A percentile compares a stretch with the other conserved stretches of the same genome.
phyloP scores from a whole-genome alignment of 2,329 filamentous ascomycete species.

The Blumeria hordei region DNA sequence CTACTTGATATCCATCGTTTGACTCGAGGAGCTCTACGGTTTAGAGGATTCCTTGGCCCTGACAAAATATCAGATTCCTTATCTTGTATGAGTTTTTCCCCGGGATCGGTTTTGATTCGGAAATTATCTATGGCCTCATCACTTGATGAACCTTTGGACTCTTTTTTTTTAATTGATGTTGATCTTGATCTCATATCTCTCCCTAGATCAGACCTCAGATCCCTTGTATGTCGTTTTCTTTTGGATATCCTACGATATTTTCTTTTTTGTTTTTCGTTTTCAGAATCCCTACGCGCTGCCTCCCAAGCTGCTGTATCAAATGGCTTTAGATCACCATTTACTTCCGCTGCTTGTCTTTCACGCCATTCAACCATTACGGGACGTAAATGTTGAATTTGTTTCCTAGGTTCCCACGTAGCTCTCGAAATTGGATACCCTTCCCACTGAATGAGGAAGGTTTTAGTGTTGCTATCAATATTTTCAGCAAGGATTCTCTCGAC shows the following conservation, averaged over 20 bases:
- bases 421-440: slow-evolving; percentile 29
- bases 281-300: background rate
- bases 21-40: background rate
- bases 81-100: slow-evolving; percentile 7
- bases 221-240: slow-evolving; percentile 6
- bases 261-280: background rate
- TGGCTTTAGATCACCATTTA: background rate
- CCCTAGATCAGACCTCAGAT: background rate
- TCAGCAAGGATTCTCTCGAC: slow-evolving; percentile 27
- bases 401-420: slow-evolving; percentile 27
- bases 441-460: slow-evolving; percentile 40
- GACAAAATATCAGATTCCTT: slow-evolving; percentile 5
- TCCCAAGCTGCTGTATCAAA: slow-evolving; percentile 1
- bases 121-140: slow-evolving; percentile 5
- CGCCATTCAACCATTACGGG: slow-evolving; percentile 6
- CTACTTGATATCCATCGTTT: background rate
- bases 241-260: slow-evolving; percentile 6
- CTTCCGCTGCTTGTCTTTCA: background rate
- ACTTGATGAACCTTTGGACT: slow-evolving; percentile 8
- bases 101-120: slow-evolving; percentile 4
- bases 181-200: background rate
- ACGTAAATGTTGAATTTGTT: slow-evolving; percentile 15
- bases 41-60: background rate
- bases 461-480: slow-evolving; percentile 15
- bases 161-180: slow-evolving; percentile 3